phyloP scores from a whole-genome alignment of 768 basidiomycete genomes.

The Amanita pseudoporphyria region DNA sequence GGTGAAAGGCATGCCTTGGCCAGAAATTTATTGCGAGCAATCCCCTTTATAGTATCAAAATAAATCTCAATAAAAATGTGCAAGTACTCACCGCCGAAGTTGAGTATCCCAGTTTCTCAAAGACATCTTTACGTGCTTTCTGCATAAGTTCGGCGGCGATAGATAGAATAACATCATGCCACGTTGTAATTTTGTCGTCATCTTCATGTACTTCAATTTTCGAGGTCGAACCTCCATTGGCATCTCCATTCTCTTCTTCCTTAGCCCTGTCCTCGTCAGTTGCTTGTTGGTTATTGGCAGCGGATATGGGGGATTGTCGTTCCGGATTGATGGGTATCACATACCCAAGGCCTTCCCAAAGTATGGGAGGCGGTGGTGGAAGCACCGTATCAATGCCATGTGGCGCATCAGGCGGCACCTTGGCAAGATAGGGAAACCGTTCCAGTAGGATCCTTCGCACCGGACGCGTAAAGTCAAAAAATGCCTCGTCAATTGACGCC shows the following conservation, averaged over 20 bases:
- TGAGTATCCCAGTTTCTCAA: conserved; percentile 75
- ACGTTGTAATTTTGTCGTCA: conserved; percentile 40
- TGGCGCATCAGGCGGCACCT: conserved; percentile 59
- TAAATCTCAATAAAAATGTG: neutral
- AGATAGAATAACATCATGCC: conserved; percentile 90
- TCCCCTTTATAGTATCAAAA: conserved; percentile 43
- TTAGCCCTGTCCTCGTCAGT: neutral
- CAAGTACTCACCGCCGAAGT: conserved; percentile 68
- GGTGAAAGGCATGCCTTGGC: conserved; percentile 56
- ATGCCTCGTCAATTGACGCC: conserved; percentile 96
- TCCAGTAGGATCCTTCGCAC: conserved; percentile 69
- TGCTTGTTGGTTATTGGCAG: conserved; percentile 10
- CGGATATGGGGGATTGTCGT: conserved; percentile 16
- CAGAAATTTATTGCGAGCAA: conserved; percentile 89
- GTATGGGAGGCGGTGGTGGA: conserved; percentile 58
- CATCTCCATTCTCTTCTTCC: neutral
- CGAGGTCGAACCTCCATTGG: neutral
- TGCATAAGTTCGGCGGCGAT: conserved; percentile 83
- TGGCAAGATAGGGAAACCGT: conserved; percentile 66
- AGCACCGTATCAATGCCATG: conserved; percentile 68
- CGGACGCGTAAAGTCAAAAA: conserved; percentile 81
- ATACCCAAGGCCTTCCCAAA: conserved; percentile 52
- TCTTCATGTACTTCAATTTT: neutral
- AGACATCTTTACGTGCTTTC: conserved; percentile 61
- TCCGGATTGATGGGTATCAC: conserved; percentile 46